Percentiles rank a stretch among this genome's conserved stretches.
Conservation (phyloP, 1,284 basidiomycete genomes). For the Mycocalia duriaeana region DNA sequence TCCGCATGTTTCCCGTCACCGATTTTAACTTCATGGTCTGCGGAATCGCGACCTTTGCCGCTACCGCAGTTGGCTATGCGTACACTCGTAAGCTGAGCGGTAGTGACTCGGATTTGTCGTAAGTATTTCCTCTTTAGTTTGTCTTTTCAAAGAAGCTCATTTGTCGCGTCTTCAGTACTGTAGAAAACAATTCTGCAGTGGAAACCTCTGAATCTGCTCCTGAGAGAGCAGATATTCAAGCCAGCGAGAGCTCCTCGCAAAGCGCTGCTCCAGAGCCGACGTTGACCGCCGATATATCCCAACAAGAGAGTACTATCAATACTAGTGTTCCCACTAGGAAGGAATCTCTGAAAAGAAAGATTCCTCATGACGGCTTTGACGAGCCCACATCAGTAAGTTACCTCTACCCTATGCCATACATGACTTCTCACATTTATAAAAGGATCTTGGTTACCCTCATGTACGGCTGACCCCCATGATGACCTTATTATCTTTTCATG, state of each 20-base stretch:
- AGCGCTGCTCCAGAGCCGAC: not conserved
- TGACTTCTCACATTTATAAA: slow-evolving; percentile 1
- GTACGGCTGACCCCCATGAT: slow-evolving; percentile 23
- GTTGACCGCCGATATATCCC: no score
- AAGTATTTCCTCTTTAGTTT: no score
- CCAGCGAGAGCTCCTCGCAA: not conserved
- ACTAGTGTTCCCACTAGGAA: not conserved
- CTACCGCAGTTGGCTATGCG: slow-evolving; percentile 52
- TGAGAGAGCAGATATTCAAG: not conserved
- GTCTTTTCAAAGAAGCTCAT: no score
- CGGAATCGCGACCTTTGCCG: slow-evolving; percentile 53
- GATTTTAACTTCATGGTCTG: slow-evolving; percentile 48
- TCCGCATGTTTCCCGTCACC: slow-evolving; percentile 29
- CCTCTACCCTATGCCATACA: not conserved
- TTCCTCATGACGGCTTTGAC: slow-evolving; percentile 28
- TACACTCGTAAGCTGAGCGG: slow-evolving; percentile 36
- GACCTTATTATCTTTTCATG: no score
- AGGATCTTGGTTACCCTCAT: slow-evolving; percentile 32
- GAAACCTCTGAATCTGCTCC: not conserved
- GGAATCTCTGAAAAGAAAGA: slow-evolving; percentile 28
- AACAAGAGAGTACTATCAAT: no score
- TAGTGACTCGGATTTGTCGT: no score
- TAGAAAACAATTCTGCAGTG: no score
- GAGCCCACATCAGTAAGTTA: slow-evolving; percentile 19
- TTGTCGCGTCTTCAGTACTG: no score